Base-by-base conservation (phyloP, 1,284 basidiomycete genomes). In the Singerocomus rubriflavus region DNA sequence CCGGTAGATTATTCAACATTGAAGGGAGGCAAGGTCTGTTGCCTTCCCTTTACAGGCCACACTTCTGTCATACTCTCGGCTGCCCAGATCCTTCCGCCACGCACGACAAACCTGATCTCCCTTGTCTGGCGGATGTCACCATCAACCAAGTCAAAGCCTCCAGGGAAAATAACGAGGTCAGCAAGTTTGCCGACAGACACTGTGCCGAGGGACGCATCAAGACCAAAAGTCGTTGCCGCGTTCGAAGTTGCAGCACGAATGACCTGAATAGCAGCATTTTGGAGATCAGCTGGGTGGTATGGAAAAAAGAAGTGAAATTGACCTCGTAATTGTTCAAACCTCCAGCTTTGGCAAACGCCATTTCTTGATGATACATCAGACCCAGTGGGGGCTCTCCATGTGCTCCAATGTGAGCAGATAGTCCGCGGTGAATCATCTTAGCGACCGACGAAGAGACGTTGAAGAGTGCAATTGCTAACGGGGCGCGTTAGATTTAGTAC, bases 311-410 rank as follows among this genome's bases (percentile, higher is more conserved):
- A 16, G 31, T 10, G 13, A 37, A 10, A 48, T 57, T 9, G 10
- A 76, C 78, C 66, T 80, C 75, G 54, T 79, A 80, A 60, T 75
- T 77, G 3, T 63, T 69, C 47, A 68, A 58, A 2, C 85, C 86
- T 14, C 85, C 86, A 14, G 73, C 70, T 44, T 72, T 69, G 13
- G 82, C 73, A 63, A 85, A 85, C 51, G 70, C 74, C 77, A 88
- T 82, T 60, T 88, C 85, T 17, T 79, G 77, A 54, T 88, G 86
- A 59, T 88, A 88, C 68, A 85, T 86, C n/a, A 82, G 60, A 1
- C 85, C 85, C 12, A 86, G 66, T 0, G 86, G 85, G 2, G 80
- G 76, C 64, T 88, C 86, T n/a, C 85, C 85, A 56, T 88, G 85
- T 0, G 85, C 85, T 27, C 85, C 85, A 51, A 88, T 84, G 55